phyloP scores from a whole-genome alignment of 257 asterid species.

The Ligustrum vulgare region DNA sequence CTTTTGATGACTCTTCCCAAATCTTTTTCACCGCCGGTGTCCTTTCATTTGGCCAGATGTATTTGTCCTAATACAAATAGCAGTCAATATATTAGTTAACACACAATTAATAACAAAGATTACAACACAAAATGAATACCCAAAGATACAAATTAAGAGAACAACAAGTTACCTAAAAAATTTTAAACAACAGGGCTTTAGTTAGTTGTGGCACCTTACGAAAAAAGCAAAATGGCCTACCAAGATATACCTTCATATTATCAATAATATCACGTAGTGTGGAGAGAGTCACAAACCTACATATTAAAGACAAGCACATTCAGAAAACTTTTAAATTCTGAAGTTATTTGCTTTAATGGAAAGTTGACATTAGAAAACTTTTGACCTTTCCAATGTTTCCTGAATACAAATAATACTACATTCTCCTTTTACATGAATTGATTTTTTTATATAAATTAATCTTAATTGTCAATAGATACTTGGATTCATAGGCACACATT shows the following conservation, averaged over 20 bases:
- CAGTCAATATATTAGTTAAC: too few relatives aligned
- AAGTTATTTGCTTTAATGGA: background rate
- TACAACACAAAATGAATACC: too few relatives aligned
- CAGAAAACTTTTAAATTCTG: background rate
- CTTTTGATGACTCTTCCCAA: too few relatives aligned
- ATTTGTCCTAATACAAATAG: too few relatives aligned
- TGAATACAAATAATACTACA: background rate
- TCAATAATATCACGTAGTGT: background rate
- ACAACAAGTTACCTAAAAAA: background rate
- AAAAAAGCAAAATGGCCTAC: background rate
- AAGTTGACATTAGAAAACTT: background rate
- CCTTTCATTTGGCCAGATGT: too few relatives aligned
- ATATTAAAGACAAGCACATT: background rate
- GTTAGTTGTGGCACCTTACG: background rate
- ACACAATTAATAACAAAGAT: too few relatives aligned
- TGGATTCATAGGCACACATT: slow-evolving; percentile 2
- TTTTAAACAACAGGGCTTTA: background rate
- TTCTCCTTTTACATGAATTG: background rate
- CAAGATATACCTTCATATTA: background rate
- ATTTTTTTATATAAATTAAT: background rate
- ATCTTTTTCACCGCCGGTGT: too few relatives aligned
- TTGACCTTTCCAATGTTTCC: background rate
- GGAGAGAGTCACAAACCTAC: background rate
- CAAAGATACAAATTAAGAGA: too few relatives aligned
- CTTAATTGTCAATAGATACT: background rate